Percentiles rank a stretch among this genome's conserved stretches.
Evolutionary conservation across 345 rosid species (phyloP).

Genomic region (Populus nigra): DNA sequence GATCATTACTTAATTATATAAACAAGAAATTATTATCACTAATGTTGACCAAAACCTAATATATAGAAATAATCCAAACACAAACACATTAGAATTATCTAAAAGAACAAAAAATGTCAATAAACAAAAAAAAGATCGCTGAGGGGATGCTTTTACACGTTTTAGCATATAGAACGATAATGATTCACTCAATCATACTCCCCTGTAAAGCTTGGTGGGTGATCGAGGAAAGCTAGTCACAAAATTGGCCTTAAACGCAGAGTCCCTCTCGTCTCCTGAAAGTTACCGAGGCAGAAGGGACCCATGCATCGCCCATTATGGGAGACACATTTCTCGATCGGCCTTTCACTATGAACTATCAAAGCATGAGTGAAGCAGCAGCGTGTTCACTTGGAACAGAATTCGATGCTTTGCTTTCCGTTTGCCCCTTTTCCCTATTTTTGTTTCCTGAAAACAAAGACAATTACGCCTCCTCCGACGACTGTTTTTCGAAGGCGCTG

Average conservation of each 20-base stretch:
- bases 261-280: slow-evolving; percentile 21
- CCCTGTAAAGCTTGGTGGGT: too few species aligned
- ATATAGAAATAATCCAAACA: too few species aligned
- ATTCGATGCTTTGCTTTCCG: slow-evolving; percentile 39
- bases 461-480: not conserved
- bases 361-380: slow-evolving; percentile 9
- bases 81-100: too few species aligned
- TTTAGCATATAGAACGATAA: too few species aligned
- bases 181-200: too few species aligned
- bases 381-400: slow-evolving; percentile 8
- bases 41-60: too few species aligned
- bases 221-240: slow-evolving; percentile 11
- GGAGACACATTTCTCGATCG: slow-evolving; percentile 45
- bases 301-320: slow-evolving; percentile 58
- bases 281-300: slow-evolving; percentile 35
- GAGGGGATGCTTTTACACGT: too few species aligned
- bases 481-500: not conserved
- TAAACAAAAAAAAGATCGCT: too few species aligned
- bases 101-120: too few species aligned
- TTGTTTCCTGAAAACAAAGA: slow-evolving; percentile 12
- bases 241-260: slow-evolving; percentile 26
- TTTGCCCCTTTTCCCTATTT: slow-evolving; percentile 13
- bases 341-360: slow-evolving; percentile 16
- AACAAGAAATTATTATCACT: too few species aligned
- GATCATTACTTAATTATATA: too few species aligned